phyloP scores from a whole-genome alignment of 2,329 filamentous ascomycete species.

The Microdochium paspali region DNA sequence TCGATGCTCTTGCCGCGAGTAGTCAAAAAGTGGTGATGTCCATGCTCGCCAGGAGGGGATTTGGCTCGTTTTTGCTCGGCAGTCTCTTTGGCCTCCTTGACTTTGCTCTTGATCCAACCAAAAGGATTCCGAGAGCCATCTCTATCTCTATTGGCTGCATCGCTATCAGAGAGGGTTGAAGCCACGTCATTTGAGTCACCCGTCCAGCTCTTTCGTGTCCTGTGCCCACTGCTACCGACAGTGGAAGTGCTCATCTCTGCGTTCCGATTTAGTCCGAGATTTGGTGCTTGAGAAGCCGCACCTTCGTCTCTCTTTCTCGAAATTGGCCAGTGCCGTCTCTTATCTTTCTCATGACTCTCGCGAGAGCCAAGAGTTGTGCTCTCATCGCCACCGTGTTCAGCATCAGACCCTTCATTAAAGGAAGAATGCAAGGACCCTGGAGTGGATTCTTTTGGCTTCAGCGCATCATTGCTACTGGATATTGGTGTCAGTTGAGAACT shows the following conservation, averaged over 20 bases:
- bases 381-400: constrained; percentile 60
- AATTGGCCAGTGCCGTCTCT: constrained; percentile 63
- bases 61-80: constrained; percentile 45
- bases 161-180: constrained; percentile 26
- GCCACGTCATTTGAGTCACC: constrained; percentile 40
- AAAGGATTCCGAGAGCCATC: constrained; percentile 43
- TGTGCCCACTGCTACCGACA: constrained; percentile 50
- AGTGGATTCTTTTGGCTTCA: constrained; percentile 64
- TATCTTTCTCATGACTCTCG: constrained; percentile 52
- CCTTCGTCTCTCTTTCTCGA: constrained; percentile 56
- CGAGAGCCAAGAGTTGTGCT: constrained; percentile 6
- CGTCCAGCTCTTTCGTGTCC: constrained; percentile 37
- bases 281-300: constrained; percentile 31
- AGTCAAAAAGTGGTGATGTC: constrained; percentile 17
- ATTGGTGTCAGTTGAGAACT: constrained; percentile 36
- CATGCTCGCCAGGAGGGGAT: constrained; percentile 37
- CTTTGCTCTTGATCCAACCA: constrained; percentile 51
- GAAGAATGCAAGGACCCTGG: constrained; percentile 69
- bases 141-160: constrained; percentile 27
- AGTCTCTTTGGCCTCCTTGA: constrained; percentile 49
- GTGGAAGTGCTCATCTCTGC: constrained; percentile 61
- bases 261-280: constrained; percentile 51
- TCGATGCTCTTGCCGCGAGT: constrained; percentile 39
- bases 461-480: constrained; percentile 31
- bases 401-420: constrained; percentile 73